These are phyloP conservation scores for Paramecium sonneborni DNA, from an alignment of 73 alveolate genomes.

Conservation along the genomic window DNA sequence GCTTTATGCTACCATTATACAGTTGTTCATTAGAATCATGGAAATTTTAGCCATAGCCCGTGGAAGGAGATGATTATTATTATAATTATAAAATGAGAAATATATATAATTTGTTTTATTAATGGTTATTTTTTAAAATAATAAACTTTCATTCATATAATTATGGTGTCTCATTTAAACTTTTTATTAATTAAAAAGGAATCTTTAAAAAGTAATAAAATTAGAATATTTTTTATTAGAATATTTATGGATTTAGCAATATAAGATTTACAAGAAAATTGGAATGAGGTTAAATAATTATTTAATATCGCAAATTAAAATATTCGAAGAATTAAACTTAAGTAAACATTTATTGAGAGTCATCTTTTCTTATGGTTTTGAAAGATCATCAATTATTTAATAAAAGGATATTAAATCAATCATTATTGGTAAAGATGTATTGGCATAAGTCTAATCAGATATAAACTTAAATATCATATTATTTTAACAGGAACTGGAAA, in stretches of 20 bases:
- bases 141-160: not conserved
- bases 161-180: not conserved
- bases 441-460: slow-evolving; percentile 91
- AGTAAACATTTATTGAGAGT: slow-evolving; percentile 43
- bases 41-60: slow-evolving; percentile 8
- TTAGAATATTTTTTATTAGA: not conserved
- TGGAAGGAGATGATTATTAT: not conserved
- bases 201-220: not conserved
- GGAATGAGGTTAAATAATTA: not conserved
- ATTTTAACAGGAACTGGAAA: slow-evolving; percentile 93
- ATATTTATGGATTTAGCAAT: slow-evolving; percentile 31
- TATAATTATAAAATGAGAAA: not conserved
- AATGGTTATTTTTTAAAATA: not conserved
- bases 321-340: slow-evolving; percentile 33
- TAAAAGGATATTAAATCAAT: slow-evolving; percentile 96
- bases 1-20: not conserved
- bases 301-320: not conserved
- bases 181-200: not conserved
- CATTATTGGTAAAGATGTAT: slow-evolving; percentile 89
- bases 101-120: not conserved
- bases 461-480: not conserved
- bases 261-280: slow-evolving; percentile 32
- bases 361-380: slow-evolving; percentile 86
- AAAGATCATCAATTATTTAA: slow-evolving; percentile 96
- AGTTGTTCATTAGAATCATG: not conserved